phyloP scores from a whole-genome alignment of 139 green algal genomes.

The Chlamydomonas sp. region DNA sequence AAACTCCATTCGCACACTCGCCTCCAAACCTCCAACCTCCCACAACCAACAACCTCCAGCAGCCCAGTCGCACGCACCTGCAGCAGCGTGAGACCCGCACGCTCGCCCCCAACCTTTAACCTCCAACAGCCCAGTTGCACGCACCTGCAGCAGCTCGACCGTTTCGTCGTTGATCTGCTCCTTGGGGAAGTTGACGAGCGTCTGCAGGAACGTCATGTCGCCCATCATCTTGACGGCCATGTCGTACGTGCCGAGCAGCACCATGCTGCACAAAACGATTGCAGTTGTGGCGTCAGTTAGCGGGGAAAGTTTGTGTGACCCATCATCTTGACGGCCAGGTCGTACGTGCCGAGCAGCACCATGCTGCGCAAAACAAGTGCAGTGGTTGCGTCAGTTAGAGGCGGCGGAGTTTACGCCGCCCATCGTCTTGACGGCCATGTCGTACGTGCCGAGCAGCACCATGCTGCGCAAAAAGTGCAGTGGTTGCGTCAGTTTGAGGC shows the following conservation, averaged over 20 bases:
- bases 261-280: too few species aligned
- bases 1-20: too few species aligned
- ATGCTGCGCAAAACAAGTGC: slow-evolving; percentile 41
- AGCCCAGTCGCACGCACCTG: too few species aligned
- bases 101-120: too few species aligned
- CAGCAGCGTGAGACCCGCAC: slow-evolving; percentile 14
- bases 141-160: too few species aligned
- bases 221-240: slow-evolving; percentile 89
- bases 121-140: too few species aligned
- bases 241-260: slow-evolving; percentile 75
- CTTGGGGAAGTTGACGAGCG: slow-evolving; percentile 91
- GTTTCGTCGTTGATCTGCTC: slow-evolving; percentile 91
- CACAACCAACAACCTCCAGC: too few species aligned
- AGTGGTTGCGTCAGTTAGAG: too few species aligned
- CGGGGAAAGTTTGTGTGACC: slow-evolving; percentile 80
- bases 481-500: slow-evolving; percentile 88
- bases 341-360: slow-evolving; percentile 76
- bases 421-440: slow-evolving; percentile 89
- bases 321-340: slow-evolving; percentile 89
- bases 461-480: too few species aligned
- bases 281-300: too few species aligned
- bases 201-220: slow-evolving; percentile 79
- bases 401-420: slow-evolving; percentile 80
- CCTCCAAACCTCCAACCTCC: too few species aligned
- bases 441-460: slow-evolving; percentile 76